phyloP scores from a whole-genome alignment of 2,329 filamentous ascomycete species.

The Ascochyta koolunga region DNA sequence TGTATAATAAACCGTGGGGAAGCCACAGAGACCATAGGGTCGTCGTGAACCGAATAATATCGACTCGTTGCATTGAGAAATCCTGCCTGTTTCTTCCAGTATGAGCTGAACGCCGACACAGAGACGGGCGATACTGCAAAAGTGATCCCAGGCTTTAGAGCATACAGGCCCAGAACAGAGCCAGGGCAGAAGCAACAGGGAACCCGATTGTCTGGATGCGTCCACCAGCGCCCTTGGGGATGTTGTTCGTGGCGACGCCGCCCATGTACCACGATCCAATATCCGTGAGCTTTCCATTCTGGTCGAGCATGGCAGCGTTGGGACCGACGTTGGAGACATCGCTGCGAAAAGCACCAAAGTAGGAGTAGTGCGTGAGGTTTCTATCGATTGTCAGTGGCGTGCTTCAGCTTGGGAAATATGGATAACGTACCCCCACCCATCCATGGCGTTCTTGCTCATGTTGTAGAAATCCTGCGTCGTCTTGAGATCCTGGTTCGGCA shows the following conservation, averaged over 20 bases:
- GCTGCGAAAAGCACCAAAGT: slow-evolving; percentile 77
- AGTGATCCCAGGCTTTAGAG: not conserved
- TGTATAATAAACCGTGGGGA: not conserved
- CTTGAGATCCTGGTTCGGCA: slow-evolving; percentile 60
- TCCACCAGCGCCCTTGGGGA: slow-evolving; percentile 10
- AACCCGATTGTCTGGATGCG: slow-evolving; percentile 6
- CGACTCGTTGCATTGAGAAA: not conserved
- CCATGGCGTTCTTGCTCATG: slow-evolving; percentile 68
- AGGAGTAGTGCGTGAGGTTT: slow-evolving; percentile 71
- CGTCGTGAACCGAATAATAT: not conserved
- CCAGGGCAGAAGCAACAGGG: not conserved
- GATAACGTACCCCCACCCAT: slow-evolving; percentile 59
- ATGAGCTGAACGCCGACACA: not conserved
- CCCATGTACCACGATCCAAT: slow-evolving; percentile 82
- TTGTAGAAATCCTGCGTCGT: slow-evolving; percentile 72
- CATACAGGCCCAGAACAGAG: slow-evolving; percentile 6
- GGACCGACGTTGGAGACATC: slow-evolving; percentile 74
- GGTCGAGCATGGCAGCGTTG: slow-evolving; percentile 73
- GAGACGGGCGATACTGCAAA: not conserved
- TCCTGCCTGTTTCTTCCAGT: not conserved
- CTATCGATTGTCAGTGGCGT: slow-evolving; percentile 22
- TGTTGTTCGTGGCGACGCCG: slow-evolving; percentile 29
- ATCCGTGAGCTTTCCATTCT: slow-evolving; percentile 72
- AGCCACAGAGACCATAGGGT: not conserved
- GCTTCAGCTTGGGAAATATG: not conserved